Percentiles rank a stretch among this genome's conserved stretches.
Conservation (phyloP, 1,284 basidiomycete species). For the Agroathelia rolfsii region DNA sequence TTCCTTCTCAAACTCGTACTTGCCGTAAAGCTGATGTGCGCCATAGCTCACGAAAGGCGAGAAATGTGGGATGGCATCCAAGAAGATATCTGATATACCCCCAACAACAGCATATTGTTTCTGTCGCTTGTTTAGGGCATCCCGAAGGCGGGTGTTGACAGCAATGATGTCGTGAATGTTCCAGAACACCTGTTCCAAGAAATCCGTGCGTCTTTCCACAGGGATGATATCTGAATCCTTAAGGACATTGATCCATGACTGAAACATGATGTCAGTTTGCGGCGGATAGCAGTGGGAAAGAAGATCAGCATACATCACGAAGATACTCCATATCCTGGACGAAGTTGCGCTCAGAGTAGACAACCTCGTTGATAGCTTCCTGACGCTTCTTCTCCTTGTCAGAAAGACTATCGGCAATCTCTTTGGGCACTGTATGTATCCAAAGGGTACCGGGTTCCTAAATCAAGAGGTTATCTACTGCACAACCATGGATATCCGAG, state of each 20-base stretch:
- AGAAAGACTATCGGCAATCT: constrained; percentile 86
- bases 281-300: too few species aligned
- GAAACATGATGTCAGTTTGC: constrained; percentile 6
- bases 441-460: constrained; percentile 90
- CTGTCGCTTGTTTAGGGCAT: constrained; percentile 92
- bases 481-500: constrained; percentile 8
- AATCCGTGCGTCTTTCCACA: constrained; percentile 69
- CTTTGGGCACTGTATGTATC: constrained; percentile 94
- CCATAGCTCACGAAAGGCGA: constrained; percentile 92
- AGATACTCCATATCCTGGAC: constrained; percentile 97
- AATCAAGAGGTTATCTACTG: constrained; percentile 2
- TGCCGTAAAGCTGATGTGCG: constrained; percentile 94
- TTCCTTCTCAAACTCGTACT: constrained; percentile 99
- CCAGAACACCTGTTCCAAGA: constrained; percentile 96
- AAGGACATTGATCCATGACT: constrained; percentile 90
- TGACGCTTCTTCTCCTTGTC: constrained; percentile 94
- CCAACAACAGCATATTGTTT: constrained; percentile 92
- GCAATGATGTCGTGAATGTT: constrained; percentile 92
- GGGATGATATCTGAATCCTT: constrained; percentile 74
- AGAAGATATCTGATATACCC: constrained; percentile 84
- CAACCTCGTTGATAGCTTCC: constrained; percentile 98
- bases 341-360: constrained; percentile 97
- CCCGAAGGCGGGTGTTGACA: constrained; percentile 84
- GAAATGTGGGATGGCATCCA: constrained; percentile 86
- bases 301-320: constrained; percentile 63